Evolutionary conservation across 2,329 filamentous ascomycete species (phyloP).

Genomic region (Aspergillus vadensis): DNA sequence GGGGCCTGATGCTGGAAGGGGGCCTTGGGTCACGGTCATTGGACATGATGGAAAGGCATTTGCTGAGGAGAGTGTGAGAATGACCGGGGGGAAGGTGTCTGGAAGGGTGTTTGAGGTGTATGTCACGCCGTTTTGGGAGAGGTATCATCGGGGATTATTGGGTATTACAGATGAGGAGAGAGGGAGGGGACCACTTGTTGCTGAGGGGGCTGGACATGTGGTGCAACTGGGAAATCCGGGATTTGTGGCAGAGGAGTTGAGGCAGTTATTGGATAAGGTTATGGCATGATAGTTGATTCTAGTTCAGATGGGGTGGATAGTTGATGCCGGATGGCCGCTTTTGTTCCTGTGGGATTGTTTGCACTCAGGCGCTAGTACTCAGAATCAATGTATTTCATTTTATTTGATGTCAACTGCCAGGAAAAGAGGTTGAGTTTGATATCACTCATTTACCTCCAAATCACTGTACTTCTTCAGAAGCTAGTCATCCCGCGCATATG

Average conservation of each 20-base stretch:
- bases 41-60: constrained; percentile 58
- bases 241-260: constrained; percentile 43
- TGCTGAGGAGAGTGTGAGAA: constrained; percentile 47
- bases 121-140: constrained; percentile 56
- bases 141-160: constrained; percentile 56
- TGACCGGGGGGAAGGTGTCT: constrained; percentile 30
- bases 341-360: neutral
- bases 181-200: constrained; percentile 50
- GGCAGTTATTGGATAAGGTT: constrained; percentile 24
- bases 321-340: neutral
- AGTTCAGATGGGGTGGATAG: neutral
- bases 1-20: constrained; percentile 32
- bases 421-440: too few relatives aligned
- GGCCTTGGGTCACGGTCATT: constrained; percentile 52
- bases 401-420: too few relatives aligned
- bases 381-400: too few relatives aligned
- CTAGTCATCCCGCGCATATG: neutral
- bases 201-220: constrained; percentile 56
- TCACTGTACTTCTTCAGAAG: too few relatives aligned
- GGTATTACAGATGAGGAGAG: constrained; percentile 46
- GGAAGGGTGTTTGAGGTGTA: constrained; percentile 51
- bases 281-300: neutral
- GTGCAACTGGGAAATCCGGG: constrained; percentile 57
- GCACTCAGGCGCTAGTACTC: neutral
- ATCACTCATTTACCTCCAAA: too few relatives aligned